Evolutionary conservation across 192 early-diverging fungal genomes (phyloP).

Genomic region (Coemansia pectinata): DNA sequence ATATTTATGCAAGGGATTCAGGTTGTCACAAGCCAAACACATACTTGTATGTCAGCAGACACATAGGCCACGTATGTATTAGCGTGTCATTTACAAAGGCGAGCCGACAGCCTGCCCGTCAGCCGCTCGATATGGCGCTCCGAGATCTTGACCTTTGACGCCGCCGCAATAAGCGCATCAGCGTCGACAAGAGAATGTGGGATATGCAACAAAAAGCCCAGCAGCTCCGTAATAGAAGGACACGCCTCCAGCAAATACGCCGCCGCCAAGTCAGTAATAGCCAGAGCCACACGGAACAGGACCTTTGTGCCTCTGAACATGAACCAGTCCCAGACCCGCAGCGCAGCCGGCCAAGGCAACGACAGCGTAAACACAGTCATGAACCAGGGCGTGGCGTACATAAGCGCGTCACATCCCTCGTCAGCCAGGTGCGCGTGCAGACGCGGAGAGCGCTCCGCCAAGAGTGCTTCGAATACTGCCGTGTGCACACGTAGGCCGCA

Average conservation of each 20-base stretch:
- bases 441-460: conserved; percentile 67
- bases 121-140: conserved; percentile 57
- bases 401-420: conserved; percentile 80
- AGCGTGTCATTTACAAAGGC: background rate
- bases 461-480: conserved; percentile 73
- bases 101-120: conserved; percentile 9
- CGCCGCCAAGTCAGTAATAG: conserved; percentile 65
- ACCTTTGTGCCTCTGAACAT: conserved; percentile 77
- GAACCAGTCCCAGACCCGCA: conserved; percentile 94
- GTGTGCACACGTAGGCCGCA: conserved; percentile 80
- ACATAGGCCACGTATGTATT: background rate
- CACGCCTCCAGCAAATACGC: conserved; percentile 73
- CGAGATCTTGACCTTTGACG: conserved; percentile 69
- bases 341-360: conserved; percentile 83
- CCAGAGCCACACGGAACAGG: conserved; percentile 79
- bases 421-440: conserved; percentile 69
- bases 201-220: conserved; percentile 78
- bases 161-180: conserved; percentile 67
- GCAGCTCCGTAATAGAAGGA: conserved; percentile 71
- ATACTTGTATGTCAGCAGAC: background rate
- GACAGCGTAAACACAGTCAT: conserved; percentile 86
- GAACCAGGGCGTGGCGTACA: conserved; percentile 95
- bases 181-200: conserved; percentile 57
- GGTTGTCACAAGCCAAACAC: background rate
- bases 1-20: background rate